Percentiles rank a stretch among this genome's conserved stretches.
Conservation (phyloP, 805 yeast genomes). For the Kodamaea kaohsiungensis region DNA sequence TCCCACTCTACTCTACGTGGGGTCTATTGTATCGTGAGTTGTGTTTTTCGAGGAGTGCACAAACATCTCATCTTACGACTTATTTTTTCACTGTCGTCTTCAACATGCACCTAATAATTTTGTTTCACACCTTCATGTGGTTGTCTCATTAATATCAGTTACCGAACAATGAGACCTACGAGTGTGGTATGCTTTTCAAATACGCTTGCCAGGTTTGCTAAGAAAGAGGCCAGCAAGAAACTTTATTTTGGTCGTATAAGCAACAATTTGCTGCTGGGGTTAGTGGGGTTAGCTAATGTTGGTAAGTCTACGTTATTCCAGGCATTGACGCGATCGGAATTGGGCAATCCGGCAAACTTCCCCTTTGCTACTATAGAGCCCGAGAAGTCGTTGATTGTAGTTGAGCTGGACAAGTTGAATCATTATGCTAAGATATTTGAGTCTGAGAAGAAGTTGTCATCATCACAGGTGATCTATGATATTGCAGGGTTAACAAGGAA, state of each 20-base stretch:
- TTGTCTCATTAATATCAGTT: not conserved
- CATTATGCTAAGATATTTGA: slow-evolving; percentile 47
- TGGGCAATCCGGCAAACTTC: slow-evolving; percentile 55
- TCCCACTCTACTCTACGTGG: no score
- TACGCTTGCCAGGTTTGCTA: slow-evolving; percentile 1
- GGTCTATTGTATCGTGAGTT: no score
- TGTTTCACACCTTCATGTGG: not conserved
- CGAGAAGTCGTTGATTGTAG: slow-evolving; percentile 44
- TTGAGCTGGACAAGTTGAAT: slow-evolving; percentile 39
- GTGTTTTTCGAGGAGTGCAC: not conserved
- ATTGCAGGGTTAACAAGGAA: slow-evolving; percentile 65
- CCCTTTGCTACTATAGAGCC: slow-evolving; percentile 81
- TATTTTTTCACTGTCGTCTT: no score
- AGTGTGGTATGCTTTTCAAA: not conserved
- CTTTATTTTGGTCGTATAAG: slow-evolving; percentile 35
- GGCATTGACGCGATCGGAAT: slow-evolving; percentile 58
- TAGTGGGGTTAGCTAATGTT: slow-evolving; percentile 63
- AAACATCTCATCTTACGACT: not conserved
- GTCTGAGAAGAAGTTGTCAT: slow-evolving; percentile 53
- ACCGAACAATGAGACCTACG: not conserved
- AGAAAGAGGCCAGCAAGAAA: slow-evolving; percentile 8
- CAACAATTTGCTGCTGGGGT: slow-evolving; percentile 41
- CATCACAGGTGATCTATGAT: slow-evolving; percentile 60
- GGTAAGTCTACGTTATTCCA: slow-evolving; percentile 49
- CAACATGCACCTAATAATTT: not conserved